A percentile compares a stretch with the other conserved stretches of the same genome.
Evolutionary conservation across 768 basidiomycete genomes (phyloP).

Genomic region (Tylopilus balloui): DNA sequence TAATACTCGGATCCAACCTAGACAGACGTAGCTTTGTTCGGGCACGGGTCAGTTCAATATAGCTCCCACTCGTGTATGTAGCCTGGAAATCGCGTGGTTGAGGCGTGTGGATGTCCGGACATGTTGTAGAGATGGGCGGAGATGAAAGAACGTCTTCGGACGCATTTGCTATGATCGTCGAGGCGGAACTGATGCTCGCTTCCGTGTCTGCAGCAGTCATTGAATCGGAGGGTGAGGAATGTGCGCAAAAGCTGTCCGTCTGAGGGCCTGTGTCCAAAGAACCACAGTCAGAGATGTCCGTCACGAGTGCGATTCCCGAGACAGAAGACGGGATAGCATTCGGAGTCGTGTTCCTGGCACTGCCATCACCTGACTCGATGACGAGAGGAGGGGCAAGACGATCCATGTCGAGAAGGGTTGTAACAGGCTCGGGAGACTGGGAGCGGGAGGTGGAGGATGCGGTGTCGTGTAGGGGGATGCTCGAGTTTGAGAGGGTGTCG

Average conservation of each 20-base stretch:
- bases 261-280: constrained; percentile 2
- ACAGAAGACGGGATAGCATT: not conserved
- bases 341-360: not conserved
- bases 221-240: not conserved
- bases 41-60: constrained; percentile 16
- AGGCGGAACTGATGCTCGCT: not conserved
- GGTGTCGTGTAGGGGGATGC: constrained; percentile 9
- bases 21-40: constrained; percentile 18
- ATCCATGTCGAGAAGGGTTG: not conserved
- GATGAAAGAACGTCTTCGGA: constrained; percentile 13
- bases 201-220: constrained; percentile 2
- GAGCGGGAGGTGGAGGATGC: constrained; percentile 22
- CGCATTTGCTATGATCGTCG: constrained; percentile 1
- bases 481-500: constrained; percentile 8
- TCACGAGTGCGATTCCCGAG: not conserved
- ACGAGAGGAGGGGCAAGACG: not conserved
- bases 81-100: constrained; percentile 13
- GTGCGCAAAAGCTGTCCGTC: not conserved
- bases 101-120: constrained; percentile 2
- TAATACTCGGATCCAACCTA: constrained; percentile 10
- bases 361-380: constrained; percentile 6
- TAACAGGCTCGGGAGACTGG: constrained; percentile 13
- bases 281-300: constrained; percentile 5
- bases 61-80: constrained; percentile 3
- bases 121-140: constrained; percentile 5